Evolutionary conservation across 306 rosid genomes (phyloP), one percentile per base, ranked within the genome.

Genomic region (Prosopis cineraria): DNA sequence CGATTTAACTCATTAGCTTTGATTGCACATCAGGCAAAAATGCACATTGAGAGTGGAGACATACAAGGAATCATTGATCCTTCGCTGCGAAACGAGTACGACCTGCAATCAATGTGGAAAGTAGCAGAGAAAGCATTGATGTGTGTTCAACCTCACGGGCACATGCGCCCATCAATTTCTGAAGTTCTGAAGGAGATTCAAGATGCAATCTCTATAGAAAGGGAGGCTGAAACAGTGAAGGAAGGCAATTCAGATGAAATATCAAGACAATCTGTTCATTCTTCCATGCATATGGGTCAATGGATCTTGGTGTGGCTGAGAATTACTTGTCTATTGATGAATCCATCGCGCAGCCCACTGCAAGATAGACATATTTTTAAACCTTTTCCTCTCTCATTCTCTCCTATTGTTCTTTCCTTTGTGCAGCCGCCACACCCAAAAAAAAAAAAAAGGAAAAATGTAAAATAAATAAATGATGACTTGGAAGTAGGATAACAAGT

Each of bases 41-140:
- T 87, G 55, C 94, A 91, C 87, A 89, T 95, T 13, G 98, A 95
- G 92, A 91, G 94, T 13, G 99, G 99, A 16, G 96, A 95, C 78
- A 95, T 95, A 72, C 99, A 89, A 81, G 98, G 97, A 24, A 95
- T 95, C 52, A 95, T 95, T 10, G 99, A 95, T 82, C 93, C 98
- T 10, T 70, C 87, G 6, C 82, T 95, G 33, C 79, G 19, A 1
- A 81, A 77, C 27, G 91, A 95, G 8, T 95, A 86, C 59, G 96
- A 95, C 77, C 87, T 95, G 39, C 99, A 95, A 75, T 95, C 99
- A 10, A 91, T 95, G 93, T 95, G 99, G 99, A 95, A 95, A 85
- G 93, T 95, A 65, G 99, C 99, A 9, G 99, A 95, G 89, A 95
- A 86, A 85, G 99, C 99, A 10, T 81, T 95, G 89, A 89, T 93